Percentiles rank a stretch among this genome's conserved stretches.
These are phyloP conservation scores for Ciborinia camelliae DNA, from an alignment of 2,329 filamentous ascomycete species.

Conservation along the genomic window DNA sequence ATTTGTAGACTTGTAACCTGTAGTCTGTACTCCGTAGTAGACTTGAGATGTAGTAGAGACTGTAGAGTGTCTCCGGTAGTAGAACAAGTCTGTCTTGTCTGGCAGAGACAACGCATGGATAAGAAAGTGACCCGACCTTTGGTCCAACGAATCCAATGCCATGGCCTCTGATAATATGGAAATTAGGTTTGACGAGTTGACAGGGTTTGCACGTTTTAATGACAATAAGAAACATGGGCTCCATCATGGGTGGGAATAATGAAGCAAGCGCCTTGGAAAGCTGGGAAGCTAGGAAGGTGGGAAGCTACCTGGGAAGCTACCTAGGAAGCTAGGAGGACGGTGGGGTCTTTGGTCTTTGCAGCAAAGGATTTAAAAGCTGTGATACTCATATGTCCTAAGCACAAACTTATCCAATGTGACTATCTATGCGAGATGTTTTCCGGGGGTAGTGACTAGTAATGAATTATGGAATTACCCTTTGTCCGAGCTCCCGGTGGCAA, in stretches of 20 bases:
- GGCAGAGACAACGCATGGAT: conserved; percentile 20
- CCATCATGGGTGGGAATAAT: no score
- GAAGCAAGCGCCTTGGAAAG: conserved; percentile 12
- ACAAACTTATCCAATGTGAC: conserved; percentile 18
- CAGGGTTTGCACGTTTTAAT: conserved; percentile 26
- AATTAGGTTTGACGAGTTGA: conserved; percentile 27
- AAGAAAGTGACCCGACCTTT: conserved; percentile 14
- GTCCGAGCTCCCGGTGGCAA: conserved; percentile 4
- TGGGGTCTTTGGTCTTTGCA: conserved; percentile 16
- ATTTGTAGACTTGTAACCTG: no score
- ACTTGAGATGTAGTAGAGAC: background rate
- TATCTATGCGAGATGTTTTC: conserved; percentile 11
- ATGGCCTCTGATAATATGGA: conserved; percentile 23
- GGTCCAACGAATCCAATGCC: conserved; percentile 25
- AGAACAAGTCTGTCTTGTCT: background rate
- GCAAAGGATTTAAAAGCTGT: conserved; percentile 18
- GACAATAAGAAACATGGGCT: conserved; percentile 3
- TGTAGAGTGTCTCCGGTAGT: conserved; percentile 11
- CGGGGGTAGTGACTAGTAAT: conserved; percentile 1
- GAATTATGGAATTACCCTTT: conserved; percentile 4
- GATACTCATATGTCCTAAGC: conserved; percentile 16
- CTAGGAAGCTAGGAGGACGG: conserved; percentile 8
- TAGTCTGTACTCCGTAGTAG: no score
- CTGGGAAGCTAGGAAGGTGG: background rate
- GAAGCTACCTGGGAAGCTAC: conserved; percentile 5